Evolutionary conservation across 1,284 basidiomycete species (phyloP), one percentile per base, ranked within the genome.

Genomic region (Pseudozyma hubeiensis): DNA sequence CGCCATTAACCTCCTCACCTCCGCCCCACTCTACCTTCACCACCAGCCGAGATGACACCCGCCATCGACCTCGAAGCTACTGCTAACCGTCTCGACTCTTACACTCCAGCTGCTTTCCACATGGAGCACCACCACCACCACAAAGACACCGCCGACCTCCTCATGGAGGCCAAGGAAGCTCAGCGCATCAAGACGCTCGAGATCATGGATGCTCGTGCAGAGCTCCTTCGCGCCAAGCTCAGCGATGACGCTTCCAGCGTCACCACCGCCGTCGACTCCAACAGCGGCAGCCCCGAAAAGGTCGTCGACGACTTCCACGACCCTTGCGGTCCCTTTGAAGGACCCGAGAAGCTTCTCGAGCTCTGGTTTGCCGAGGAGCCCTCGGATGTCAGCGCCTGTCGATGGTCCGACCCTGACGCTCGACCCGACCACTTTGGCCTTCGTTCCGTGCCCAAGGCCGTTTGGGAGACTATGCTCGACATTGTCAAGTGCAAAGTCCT

Each of bases 381-480:
- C 86, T 79, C 85, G 86, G 64, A 65, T 35, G 62, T 74, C 43
- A 71, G 49, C 59, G 43, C 66, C 53, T 63, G 79, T 56, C 51
- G 31, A 9, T 69, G 65, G 71, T 53, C 69, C 19, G 71, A 67
- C 41, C 48, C 59, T 10, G 63, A 65, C 47, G 64, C 64, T 31
- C 78, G 74, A 1, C 60, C 59, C 51, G 57, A 51, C 50, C 58
- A 78, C 43, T 65, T 76, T 39, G 96, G 96, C 19, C 88, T 98
- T 53, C 88, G 94, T 63, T 89, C 88, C 78, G 91, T 99, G 46
- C 88, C 90, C 72, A 88, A 90, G 62, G 85, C 87, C 17, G 87
- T 92, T 16, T 99, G 97, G 97, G 94, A 98, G 86, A 91, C 92
- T 68, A 97, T 99, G 94, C 90, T 99, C 64, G 91, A 92, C 86